Percentiles rank a stretch among this genome's conserved stretches.
These are phyloP conservation scores for Zygosaccharomyces bailii DNA, from an alignment of 805 yeast species.

Conservation along the genomic window DNA sequence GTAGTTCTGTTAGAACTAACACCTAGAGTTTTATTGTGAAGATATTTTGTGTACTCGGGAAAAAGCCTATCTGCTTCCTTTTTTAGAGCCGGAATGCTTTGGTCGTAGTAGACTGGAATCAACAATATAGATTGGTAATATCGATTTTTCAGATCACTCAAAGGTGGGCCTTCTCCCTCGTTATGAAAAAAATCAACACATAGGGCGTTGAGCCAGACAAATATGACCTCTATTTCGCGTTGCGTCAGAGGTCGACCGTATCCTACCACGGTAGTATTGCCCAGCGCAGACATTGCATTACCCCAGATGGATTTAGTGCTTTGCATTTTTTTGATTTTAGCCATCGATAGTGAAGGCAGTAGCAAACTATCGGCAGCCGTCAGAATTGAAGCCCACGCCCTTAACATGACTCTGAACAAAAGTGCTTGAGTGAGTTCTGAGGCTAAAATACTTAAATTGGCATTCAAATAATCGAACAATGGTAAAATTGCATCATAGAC, in stretches of 20 bases:
- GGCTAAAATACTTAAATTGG: slow-evolving; percentile 63
- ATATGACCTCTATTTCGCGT: slow-evolving; percentile 63
- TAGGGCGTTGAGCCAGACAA: slow-evolving; percentile 64
- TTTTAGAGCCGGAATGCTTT: slow-evolving; percentile 44
- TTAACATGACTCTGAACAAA: slow-evolving; percentile 62
- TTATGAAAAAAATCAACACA: slow-evolving; percentile 74
- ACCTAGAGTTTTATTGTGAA: slow-evolving; percentile 40
- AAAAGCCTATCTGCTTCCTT: slow-evolving; percentile 58
- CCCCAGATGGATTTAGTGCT: slow-evolving; percentile 39
- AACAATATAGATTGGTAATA: slow-evolving; percentile 62
- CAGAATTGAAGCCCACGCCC: slow-evolving; percentile 76
- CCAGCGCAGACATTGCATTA: slow-evolving; percentile 49
- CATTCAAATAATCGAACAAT: slow-evolving; percentile 67
- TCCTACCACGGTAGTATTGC: slow-evolving; percentile 38
- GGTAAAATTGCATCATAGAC: slow-evolving; percentile 68
- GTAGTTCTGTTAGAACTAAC: slow-evolving; percentile 21
- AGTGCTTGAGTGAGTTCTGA: slow-evolving; percentile 52
- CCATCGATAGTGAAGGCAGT: slow-evolving; percentile 64
- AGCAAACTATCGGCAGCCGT: slow-evolving; percentile 65
- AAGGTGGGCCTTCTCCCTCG: slow-evolving; percentile 75
- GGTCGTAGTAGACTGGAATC: slow-evolving; percentile 63
- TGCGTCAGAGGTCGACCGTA: slow-evolving; percentile 54
- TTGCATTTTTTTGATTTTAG: slow-evolving; percentile 32
- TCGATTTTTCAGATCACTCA: slow-evolving; percentile 57
- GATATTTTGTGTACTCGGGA: slow-evolving; percentile 48